A percentile compares a stretch with the other conserved stretches of the same genome.
phyloP scores from a whole-genome alignment of 2,329 filamentous ascomycete species.

The Neonectria magnoliae region DNA sequence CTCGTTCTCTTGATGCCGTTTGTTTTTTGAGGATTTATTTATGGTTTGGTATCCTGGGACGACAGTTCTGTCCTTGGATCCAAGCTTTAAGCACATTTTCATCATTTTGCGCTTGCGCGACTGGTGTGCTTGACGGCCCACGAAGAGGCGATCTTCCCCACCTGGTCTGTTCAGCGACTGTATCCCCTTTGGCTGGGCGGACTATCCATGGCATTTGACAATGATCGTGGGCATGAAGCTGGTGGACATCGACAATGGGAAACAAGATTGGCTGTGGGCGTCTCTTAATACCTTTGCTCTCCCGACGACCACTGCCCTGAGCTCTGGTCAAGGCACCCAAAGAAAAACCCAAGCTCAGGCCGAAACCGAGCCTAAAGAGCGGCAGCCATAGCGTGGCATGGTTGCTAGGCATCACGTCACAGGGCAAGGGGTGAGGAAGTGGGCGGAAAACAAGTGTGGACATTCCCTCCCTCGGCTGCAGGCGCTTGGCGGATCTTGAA shows the following conservation, averaged over 20 bases:
- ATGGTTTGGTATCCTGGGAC: neutral
- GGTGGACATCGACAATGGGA: conserved; percentile 3
- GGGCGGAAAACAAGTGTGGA: conserved; percentile 40
- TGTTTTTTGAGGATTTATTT: neutral
- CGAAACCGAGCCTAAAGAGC: conserved; percentile 24
- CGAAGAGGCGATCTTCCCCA: conserved; percentile 1
- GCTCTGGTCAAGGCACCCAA: conserved; percentile 13
- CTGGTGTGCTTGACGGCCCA: neutral
- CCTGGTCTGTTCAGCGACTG: neutral
- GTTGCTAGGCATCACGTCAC: conserved; percentile 32
- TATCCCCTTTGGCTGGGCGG: neutral
- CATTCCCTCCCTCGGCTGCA: conserved; percentile 24
- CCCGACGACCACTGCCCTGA: conserved; percentile 5
- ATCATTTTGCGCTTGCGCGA: neutral
- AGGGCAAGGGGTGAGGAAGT: conserved; percentile 30
- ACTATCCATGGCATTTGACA: conserved; percentile 14
- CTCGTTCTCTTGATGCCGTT: neutral
- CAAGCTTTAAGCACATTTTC: neutral
- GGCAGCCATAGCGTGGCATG: conserved; percentile 19
- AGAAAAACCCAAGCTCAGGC: conserved; percentile 22
- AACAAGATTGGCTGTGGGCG: conserved; percentile 4
- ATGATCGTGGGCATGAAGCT: neutral
- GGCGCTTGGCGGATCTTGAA: conserved; percentile 4
- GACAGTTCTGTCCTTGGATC: neutral
- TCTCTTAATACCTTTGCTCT: conserved; percentile 2